Base-by-base conservation (phyloP, 495 filamentous ascomycete genomes). In the Tuber microsphaerosporum region DNA sequence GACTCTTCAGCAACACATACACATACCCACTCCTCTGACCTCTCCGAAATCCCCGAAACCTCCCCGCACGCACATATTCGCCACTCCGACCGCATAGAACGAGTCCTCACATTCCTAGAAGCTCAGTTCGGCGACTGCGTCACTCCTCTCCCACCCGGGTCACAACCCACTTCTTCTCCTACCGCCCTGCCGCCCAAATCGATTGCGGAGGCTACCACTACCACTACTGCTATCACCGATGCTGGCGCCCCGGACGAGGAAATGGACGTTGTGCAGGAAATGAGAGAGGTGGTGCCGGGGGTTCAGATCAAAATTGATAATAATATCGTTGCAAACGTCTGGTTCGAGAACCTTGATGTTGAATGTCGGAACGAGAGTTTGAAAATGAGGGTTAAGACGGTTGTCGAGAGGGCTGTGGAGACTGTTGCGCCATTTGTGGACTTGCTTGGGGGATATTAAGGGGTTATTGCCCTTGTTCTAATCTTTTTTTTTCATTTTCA, bases 101-200 rank as follows among this genome's bases (percentile, higher is more conserved):
- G 94, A 44, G 89, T 99, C 43, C 91, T 93, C 84, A 92, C 97
- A 89, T 97, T 98, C 87, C 91, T 99, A 39, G 96, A 99, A 85
- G 92, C 94, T 3, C 95, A 99, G 82, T 99, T 99, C 81, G 96
- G 95, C 65, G 88, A 93, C 71, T 90, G 92, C 78, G 85, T 93
- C 22, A 84, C 86, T 0, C 93, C 94, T 1, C 91, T 98, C 79
- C 87, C 89, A 39, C 86, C 87, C 0, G 92, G 93, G 7, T 90
- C 89, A 71, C 79, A 90, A 6, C 84, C 83, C 9, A 68, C 83
- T 0, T 79, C 80, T 72, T 9, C 78, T 42, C 79, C 80, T 4
- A 81, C 81, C 26, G 77, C 83, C 31, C 79, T 61, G 51, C 80
- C 70, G 80, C 82, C 39, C 0, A 82, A 82, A 68, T 69, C 74